phyloP scores from a whole-genome alignment of 345 rosid genomes.

The Pistacia vera region DNA sequence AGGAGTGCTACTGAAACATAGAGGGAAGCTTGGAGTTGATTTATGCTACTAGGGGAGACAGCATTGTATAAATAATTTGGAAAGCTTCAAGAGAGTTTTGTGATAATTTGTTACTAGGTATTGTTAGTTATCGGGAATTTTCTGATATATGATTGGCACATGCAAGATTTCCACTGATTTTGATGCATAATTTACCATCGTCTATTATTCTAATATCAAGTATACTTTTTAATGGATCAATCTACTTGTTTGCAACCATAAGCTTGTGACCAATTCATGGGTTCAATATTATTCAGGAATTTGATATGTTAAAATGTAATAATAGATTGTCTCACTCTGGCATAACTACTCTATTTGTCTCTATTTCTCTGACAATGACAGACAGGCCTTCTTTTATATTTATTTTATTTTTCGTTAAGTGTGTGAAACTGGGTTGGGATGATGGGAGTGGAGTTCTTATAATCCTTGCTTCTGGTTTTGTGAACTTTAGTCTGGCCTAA shows the following conservation, averaged over 20 bases:
- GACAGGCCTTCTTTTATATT: neutral
- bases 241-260: neutral
- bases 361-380: neutral
- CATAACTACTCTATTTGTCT: neutral
- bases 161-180: neutral
- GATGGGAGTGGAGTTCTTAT: neutral
- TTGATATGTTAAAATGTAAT: neutral
- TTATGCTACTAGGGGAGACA: neutral
- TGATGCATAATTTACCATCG: neutral
- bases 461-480: neutral
- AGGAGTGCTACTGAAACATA: neutral
- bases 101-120: neutral
- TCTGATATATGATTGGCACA: neutral
- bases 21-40: conserved; percentile 6
- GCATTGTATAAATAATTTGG: neutral
- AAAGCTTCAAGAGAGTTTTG: neutral
- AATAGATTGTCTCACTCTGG: neutral
- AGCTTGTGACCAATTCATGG: conserved; percentile 6
- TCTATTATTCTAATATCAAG: neutral
- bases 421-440: neutral
- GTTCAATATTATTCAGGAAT: neutral
- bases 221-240: neutral
- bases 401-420: neutral
- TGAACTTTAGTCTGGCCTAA: neutral
- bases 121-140: neutral